phyloP scores from a whole-genome alignment of 1,139 yeast species.

The Candida glucosophila region DNA sequence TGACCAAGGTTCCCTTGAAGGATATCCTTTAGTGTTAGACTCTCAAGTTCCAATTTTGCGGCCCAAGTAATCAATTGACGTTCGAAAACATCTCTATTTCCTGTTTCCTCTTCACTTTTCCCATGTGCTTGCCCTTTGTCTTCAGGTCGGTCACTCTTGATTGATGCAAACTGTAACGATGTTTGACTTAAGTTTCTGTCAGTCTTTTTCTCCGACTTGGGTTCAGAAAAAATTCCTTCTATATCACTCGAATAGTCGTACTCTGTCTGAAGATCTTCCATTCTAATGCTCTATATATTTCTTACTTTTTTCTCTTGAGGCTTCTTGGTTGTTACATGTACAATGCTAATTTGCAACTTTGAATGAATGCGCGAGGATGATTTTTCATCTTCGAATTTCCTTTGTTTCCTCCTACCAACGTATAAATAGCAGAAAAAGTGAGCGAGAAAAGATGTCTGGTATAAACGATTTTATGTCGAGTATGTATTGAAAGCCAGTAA shows the following conservation, averaged over 20 bases:
- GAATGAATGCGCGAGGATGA: neutral
- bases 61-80: slow-evolving; percentile 19
- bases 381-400: too few species aligned
- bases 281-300: slow-evolving; percentile 1
- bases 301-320: neutral
- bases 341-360: neutral
- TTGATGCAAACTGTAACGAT: slow-evolving; percentile 2
- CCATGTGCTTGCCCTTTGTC: slow-evolving; percentile 1
- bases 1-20: slow-evolving; percentile 6
- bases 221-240: slow-evolving; percentile 2
- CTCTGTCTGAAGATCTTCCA: slow-evolving; percentile 4
- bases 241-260: slow-evolving; percentile 5
- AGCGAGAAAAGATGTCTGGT: slow-evolving; percentile 20
- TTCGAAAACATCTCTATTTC: slow-evolving; percentile 1
- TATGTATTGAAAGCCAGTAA: too few species aligned
- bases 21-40: slow-evolving; percentile 17
- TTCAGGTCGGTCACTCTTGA: too few species aligned
- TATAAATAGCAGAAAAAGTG: slow-evolving; percentile 1
- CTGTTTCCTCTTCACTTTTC: too few species aligned
- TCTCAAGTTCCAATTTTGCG: slow-evolving; percentile 24
- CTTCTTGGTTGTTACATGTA: neutral
- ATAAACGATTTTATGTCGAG: slow-evolving; percentile 29
- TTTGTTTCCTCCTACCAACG: too few species aligned
- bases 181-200: slow-evolving; percentile 1
- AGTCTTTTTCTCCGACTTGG: slow-evolving; percentile 1